Evolutionary conservation across 2,329 filamentous ascomycete species (phyloP).

Genomic region (Knoxdaviesia proteae): DNA sequence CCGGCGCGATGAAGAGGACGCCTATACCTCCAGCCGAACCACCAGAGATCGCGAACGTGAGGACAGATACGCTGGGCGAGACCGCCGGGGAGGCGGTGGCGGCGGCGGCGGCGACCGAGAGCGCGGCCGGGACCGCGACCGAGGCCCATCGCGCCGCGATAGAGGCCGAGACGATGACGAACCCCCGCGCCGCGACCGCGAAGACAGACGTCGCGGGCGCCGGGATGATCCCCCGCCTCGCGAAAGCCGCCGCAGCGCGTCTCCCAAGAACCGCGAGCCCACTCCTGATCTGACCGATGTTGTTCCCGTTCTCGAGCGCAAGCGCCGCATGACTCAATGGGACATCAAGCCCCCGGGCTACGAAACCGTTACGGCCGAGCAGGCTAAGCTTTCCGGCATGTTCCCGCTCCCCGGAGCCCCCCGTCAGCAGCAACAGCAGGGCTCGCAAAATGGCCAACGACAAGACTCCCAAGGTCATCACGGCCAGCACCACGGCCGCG

Average conservation of each 20-base stretch:
- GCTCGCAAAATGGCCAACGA: no score
- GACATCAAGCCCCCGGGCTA: slow-evolving; percentile 98
- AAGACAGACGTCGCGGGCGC: slow-evolving; percentile 19
- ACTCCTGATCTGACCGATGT: slow-evolving; percentile 86
- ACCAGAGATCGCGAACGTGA: slow-evolving; percentile 88
- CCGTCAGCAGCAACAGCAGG: slow-evolving; percentile 57
- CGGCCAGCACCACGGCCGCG: no score
- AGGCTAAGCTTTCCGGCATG: slow-evolving; percentile 97
- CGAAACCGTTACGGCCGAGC: slow-evolving; percentile 93
- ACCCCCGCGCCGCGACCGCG: slow-evolving; percentile 35
- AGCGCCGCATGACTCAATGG: slow-evolving; percentile 92
- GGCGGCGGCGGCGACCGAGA: slow-evolving; percentile 63
- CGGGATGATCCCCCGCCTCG: slow-evolving; percentile 17
- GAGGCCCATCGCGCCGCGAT: slow-evolving; percentile 34
- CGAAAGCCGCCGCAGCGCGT: slow-evolving; percentile 49
- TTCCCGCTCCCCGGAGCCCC: slow-evolving; percentile 93
- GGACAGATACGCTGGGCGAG: slow-evolving; percentile 63
- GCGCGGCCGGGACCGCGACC: slow-evolving; percentile 59
- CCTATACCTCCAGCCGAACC: slow-evolving; percentile 81
- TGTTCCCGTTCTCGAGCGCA: slow-evolving; percentile 62
- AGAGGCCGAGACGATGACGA: slow-evolving; percentile 48
- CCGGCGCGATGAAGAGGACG: slow-evolving; percentile 57
- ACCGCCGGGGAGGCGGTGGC: slow-evolving; percentile 40
- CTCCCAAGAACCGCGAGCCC: slow-evolving; percentile 77
- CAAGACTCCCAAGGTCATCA: no score